Evolutionary conservation across 2,329 filamentous ascomycete species (phyloP).

Genomic region (Lomentospora prolificans): DNA sequence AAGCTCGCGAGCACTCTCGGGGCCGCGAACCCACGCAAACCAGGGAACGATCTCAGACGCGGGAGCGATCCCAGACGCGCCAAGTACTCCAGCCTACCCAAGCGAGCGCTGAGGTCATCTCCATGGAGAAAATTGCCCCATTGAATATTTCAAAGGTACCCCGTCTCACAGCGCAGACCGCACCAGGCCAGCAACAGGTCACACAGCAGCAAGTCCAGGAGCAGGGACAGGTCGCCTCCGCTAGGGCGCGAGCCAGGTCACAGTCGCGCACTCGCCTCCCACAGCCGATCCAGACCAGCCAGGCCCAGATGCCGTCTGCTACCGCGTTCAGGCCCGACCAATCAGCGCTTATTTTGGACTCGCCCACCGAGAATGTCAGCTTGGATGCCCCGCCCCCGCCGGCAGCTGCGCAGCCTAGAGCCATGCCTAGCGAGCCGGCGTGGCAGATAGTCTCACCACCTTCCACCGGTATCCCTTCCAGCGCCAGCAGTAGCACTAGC

Average conservation of each 20-base stretch:
- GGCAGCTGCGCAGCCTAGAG: neutral
- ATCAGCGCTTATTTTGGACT: slow-evolving; percentile 30
- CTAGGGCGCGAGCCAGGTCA: neutral
- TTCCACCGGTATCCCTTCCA: slow-evolving; percentile 6
- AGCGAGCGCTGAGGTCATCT: neutral
- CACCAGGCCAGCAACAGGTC: no score
- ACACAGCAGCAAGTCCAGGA: neutral
- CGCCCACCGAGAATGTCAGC: slow-evolving; percentile 22
- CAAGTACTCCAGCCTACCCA: neutral
- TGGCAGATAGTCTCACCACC: slow-evolving; percentile 38
- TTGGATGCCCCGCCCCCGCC: neutral
- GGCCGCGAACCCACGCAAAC: neutral
- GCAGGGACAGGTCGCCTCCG: neutral
- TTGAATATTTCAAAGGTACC: slow-evolving; percentile 1
- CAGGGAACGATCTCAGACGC: neutral
- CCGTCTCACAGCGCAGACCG: neutral
- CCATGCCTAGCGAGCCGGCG: slow-evolving; percentile 30
- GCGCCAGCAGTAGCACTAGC: slow-evolving; percentile 22
- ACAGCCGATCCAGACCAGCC: slow-evolving; percentile 4
- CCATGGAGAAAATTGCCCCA: neutral
- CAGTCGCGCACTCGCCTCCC: slow-evolving; percentile 3
- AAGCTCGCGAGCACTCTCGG: neutral
- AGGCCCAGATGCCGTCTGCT: slow-evolving; percentile 5
- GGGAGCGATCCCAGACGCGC: neutral
- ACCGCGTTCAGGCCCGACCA: slow-evolving; percentile 23